Percentiles rank a stretch among this genome's conserved stretches.
Evolutionary conservation across 1,139 yeast species (phyloP).

Genomic region (Taiozyma sp.): DNA sequence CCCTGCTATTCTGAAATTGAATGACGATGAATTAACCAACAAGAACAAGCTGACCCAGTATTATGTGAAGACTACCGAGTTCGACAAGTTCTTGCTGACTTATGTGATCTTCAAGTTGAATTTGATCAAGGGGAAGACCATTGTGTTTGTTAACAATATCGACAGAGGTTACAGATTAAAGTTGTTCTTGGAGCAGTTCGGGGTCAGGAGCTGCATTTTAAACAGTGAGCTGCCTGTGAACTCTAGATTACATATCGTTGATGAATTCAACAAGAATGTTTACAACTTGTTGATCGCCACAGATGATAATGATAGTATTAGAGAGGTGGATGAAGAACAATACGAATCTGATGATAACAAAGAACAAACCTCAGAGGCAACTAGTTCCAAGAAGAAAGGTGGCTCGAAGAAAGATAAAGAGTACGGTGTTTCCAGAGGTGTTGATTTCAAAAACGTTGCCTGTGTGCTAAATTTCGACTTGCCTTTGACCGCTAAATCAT

Average conservation of each 20-base stretch:
- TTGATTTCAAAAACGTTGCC: conserved; percentile 93
- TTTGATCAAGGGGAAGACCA: conserved; percentile 86
- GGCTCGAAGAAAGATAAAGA: conserved; percentile 54
- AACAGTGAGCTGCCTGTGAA: conserved; percentile 92
- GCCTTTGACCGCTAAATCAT: conserved; percentile 86
- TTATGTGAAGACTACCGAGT: conserved; percentile 81
- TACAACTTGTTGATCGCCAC: conserved; percentile 90
- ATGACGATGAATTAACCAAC: conserved; percentile 54
- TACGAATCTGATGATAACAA: conserved; percentile 34
- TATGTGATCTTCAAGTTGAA: conserved; percentile 89
- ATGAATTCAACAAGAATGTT: conserved; percentile 88
- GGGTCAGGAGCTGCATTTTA: conserved; percentile 81
- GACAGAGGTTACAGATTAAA: conserved; percentile 95
- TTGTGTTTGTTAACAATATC: conserved; percentile 87
- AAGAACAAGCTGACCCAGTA: conserved; percentile 71
- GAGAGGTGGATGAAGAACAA: conserved; percentile 45
- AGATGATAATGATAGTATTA: conserved; percentile 71
- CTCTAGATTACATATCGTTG: conserved; percentile 91
- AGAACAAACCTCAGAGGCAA: conserved; percentile 5
- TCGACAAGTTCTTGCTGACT: conserved; percentile 85
- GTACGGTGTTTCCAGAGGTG: conserved; percentile 95
- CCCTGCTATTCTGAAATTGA: conserved; percentile 79
- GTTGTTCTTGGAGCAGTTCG: conserved; percentile 90
- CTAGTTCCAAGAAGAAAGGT: conserved; percentile 26
- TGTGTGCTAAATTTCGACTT: conserved; percentile 95